Base-by-base conservation (phyloP, 2,329 filamentous ascomycete genomes). In the Pyrenochaeta sp. region DNA sequence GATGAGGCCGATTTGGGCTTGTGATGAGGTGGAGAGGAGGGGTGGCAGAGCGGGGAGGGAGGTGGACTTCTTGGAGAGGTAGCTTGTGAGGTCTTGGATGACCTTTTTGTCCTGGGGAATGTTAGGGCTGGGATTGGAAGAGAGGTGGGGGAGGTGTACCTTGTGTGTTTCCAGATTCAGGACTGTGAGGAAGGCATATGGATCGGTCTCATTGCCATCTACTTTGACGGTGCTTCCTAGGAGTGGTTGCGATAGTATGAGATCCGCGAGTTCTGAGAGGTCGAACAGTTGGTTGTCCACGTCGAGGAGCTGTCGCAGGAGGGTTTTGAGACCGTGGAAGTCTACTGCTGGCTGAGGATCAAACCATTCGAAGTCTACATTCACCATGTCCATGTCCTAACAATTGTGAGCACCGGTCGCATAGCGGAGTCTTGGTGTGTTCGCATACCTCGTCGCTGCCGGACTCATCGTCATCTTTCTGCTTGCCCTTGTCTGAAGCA, bases 301-400 rank as follows among this genome's bases (percentile, higher is more conserved):
- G 77, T 98, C 95, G 77, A 99, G 89, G 42, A 99, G 87, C 78
- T 99, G 95, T 59, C 94, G 91, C 58, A 97, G 80, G 7, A 99
- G 87, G 9, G 88, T 90, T 78, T 97, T 97, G 69, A 96, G 86
- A 57, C 95, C 95, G 79, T 98, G 94, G 79, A 98, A 98, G 79
- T 99, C 95, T 69, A 96, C 85, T 7, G 91, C 88, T 1, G 91
- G 85, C 69, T 95, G 90, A 62, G 94, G 96, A 80, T 97, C 96
- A 82, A 98, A 99, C 91, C 93, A 98, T 82, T 99, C 95, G 72
- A 99, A 99, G 66, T 98, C 94, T 56, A 98, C 93, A 74, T 98
- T 90, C 65, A 99, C 88, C 77, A 94, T 90, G 75, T 97, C 91
- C 72, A 93, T 90, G 72, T 97, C 92, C 91, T 96, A 48, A 58